Evolutionary conservation across 257 asterid genomes (phyloP).

Genomic region (Jacaranda mimosifolia): DNA sequence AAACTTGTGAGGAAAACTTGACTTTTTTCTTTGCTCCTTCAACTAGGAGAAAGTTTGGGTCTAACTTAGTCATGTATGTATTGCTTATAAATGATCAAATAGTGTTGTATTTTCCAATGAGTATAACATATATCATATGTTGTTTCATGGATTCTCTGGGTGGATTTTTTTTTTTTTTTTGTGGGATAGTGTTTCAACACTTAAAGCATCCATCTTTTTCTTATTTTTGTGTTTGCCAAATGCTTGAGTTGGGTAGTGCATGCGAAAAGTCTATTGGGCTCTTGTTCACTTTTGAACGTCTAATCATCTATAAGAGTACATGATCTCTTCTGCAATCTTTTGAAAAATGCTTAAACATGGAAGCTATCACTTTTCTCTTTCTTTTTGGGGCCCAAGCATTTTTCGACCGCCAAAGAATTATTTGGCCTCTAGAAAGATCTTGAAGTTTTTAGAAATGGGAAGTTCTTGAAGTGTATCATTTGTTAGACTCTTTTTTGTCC

Average conservation of each 20-base stretch:
- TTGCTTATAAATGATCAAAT: neutral
- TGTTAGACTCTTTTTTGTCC: neutral
- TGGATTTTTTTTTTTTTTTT: neutral
- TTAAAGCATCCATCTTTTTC: neutral
- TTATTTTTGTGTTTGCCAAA: conserved; percentile 14
- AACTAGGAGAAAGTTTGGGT: neutral
- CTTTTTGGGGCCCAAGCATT: neutral
- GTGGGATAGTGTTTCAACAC: neutral
- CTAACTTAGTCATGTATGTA: neutral
- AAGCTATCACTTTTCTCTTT: neutral
- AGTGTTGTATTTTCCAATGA: neutral
- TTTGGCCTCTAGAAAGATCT: neutral
- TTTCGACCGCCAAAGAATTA: neutral
- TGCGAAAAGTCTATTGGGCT: neutral
- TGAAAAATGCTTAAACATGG: too few relatives aligned
- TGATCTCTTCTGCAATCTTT: neutral
- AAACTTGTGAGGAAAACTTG: neutral
- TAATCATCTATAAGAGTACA: neutral
- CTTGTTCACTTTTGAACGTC: neutral
- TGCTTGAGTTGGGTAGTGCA: neutral
- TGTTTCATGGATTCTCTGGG: conserved; percentile 4
- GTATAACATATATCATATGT: neutral
- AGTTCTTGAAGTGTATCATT: neutral
- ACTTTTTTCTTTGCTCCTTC: neutral
- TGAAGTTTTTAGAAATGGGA: neutral